Base-by-base conservation (phyloP, 2,329 filamentous ascomycete genomes). In the Bipolaris victoriae region DNA sequence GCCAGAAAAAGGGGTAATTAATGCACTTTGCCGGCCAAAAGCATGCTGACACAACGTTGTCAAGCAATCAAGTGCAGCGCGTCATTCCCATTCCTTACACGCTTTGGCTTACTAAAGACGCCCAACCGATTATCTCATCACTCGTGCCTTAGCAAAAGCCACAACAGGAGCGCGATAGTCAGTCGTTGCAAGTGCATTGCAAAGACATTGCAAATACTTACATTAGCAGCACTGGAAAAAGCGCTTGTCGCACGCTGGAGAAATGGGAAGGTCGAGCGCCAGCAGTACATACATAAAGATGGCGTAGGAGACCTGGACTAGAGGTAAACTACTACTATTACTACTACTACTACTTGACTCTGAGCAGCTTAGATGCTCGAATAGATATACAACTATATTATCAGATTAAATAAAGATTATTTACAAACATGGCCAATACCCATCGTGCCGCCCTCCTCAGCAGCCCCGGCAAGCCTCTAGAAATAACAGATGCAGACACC, bases 31-130 rank as follows among this genome's bases (percentile, higher is more conserved):
- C 31, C 31, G 33, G 45, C 41, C 35, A 33, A 18, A 45, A 47
- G 54, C 37, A 70, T 69, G 71, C 70, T 73, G 64, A 73, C 69
- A 62, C 62, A 70, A 61, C 55, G 40, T 31, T 35, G 26, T 51
- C 33, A 36, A 22, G 39, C 48, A 49, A 44, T 45, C 43, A 46
- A 45, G 18, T 46, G 52, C 36, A 53, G 26, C 49, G 33, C 20
- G 39, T n/a, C 22, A 37, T 53, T 52, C 48, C 43, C 33, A 10
- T 35, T 47, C 24, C 31, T 36, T 15, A 3, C 20, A 36, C 18
- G 35, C 31, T 24, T 36, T 46, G 33, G 66, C 65, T 69, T 70
- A 70, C 63, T 46, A 57, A 65, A 60, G 22, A 58, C 62, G 39
- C 41, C 45, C 55, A 57, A 59, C 49, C 37, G 65, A 61, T 70